These are phyloP conservation scores for Sapria himalayana DNA, from an alignment of 345 rosid genomes.

Conservation along the genomic window DNA sequence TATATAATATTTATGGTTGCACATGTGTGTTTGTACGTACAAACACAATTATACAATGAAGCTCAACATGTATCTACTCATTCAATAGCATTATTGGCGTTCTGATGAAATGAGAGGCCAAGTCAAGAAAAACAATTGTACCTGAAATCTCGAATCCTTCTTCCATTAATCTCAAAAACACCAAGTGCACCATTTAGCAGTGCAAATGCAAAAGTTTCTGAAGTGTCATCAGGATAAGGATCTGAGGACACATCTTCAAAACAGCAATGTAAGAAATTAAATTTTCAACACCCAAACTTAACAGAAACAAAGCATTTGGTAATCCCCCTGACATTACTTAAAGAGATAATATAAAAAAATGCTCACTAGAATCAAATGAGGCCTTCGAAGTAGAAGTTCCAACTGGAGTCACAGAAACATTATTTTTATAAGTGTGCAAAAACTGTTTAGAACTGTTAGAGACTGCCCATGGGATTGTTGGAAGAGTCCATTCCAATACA, in stretches of 20 bases:
- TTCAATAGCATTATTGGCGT: too few relatives aligned
- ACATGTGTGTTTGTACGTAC: too few relatives aligned
- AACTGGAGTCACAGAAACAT: constrained; percentile 19
- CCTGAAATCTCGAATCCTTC: constrained; percentile 94
- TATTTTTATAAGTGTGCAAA: constrained; percentile 17
- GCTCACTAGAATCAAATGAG: constrained; percentile 56
- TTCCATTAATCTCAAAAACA: constrained; percentile 93
- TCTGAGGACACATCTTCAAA: constrained; percentile 32
- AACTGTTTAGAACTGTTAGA: constrained; percentile 35
- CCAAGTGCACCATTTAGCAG: constrained; percentile 96
- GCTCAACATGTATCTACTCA: too few relatives aligned
- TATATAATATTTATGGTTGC: too few relatives aligned
- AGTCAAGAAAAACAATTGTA: constrained; percentile 9
- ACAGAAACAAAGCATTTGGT: neutral
- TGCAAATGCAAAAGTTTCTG: constrained; percentile 96
- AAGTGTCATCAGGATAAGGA: constrained; percentile 43
- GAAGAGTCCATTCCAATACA: constrained; percentile 99
- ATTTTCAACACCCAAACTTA: constrained; percentile 5
- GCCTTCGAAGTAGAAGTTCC: constrained; percentile 26
- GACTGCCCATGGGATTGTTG: constrained; percentile 68
- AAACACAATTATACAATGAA: too few relatives aligned
- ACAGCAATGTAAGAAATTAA: too few relatives aligned
- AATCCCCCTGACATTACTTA: too few relatives aligned
- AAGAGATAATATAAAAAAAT: constrained; percentile 9
- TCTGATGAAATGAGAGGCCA: too few relatives aligned